A percentile compares a stretch with the other conserved stretches of the same genome.
These are phyloP conservation scores for Ceratocystis harringtonii DNA, from an alignment of 2,329 filamentous ascomycete genomes.

Conservation along the genomic window DNA sequence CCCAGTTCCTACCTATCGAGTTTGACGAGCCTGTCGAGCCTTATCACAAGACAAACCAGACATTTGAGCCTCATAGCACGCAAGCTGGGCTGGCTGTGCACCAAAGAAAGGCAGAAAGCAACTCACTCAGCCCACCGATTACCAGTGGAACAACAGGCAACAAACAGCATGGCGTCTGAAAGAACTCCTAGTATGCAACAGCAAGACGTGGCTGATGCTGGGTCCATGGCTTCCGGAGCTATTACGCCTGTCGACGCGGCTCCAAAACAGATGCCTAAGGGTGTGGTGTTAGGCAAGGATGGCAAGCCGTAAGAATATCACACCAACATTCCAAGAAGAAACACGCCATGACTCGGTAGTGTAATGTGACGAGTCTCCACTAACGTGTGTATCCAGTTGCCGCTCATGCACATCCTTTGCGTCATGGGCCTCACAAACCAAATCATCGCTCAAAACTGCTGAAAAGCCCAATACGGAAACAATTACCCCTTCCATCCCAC, in stretches of 20 bases:
- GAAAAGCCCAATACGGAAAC: constrained; percentile 23
- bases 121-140: neutral
- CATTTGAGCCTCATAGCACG: neutral
- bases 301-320: constrained; percentile 57
- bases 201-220: neutral
- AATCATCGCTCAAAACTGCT: constrained; percentile 26
- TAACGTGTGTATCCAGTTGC: constrained; percentile 35
- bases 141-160: neutral
- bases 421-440: constrained; percentile 42
- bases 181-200: neutral
- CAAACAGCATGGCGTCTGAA: neutral
- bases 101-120: neutral
- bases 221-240: constrained; percentile 3
- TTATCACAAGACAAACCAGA: too few species aligned
- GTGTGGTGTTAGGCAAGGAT: constrained; percentile 61
- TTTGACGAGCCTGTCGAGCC: too few species aligned
- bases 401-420: constrained; percentile 57
- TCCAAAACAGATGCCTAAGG: constrained; percentile 48
- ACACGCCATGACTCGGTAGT: neutral
- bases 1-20: too few species aligned
- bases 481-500: constrained; percentile 25
- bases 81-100: neutral
- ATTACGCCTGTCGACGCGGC: constrained; percentile 20
- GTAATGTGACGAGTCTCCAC: neutral
- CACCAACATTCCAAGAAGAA: neutral